These are phyloP conservation scores for Melastoma malabathricum DNA, from an alignment of 345 rosid species.

Conservation along the genomic window DNA sequence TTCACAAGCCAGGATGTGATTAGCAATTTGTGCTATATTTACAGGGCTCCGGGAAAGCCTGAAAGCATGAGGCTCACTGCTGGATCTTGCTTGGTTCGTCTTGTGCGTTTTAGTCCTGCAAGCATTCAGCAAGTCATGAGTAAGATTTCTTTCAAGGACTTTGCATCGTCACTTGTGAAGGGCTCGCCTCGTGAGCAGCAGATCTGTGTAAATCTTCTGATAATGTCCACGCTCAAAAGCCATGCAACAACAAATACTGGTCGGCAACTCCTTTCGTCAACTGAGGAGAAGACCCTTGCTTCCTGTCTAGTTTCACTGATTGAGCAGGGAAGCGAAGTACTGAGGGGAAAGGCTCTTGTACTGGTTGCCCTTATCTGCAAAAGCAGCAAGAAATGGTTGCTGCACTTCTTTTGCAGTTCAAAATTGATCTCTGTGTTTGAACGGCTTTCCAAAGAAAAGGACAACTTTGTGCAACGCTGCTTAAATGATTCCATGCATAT, in stretches of 20 bases:
- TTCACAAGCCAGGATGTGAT: slow-evolving; percentile 86
- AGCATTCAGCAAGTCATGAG: slow-evolving; percentile 65
- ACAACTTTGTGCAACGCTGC: slow-evolving; percentile 59
- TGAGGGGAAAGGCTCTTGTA: slow-evolving; percentile 68
- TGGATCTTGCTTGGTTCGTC: slow-evolving; percentile 95
- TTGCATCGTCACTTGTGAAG: slow-evolving; percentile 60
- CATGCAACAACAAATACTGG: slow-evolving; percentile 61
- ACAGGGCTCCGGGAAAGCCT: slow-evolving; percentile 77
- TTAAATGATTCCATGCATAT: slow-evolving; percentile 55
- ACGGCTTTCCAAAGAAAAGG: slow-evolving; percentile 83
- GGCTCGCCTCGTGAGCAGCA: slow-evolving; percentile 93
- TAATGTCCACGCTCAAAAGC: slow-evolving; percentile 74
- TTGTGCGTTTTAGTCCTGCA: slow-evolving; percentile 72
- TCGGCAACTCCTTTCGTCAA: slow-evolving; percentile 51
- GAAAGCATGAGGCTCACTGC: slow-evolving; percentile 94
- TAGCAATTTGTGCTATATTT: slow-evolving; percentile 73
- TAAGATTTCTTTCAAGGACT: slow-evolving; percentile 70
- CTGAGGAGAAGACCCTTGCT: slow-evolving; percentile 74
- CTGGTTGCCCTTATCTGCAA: slow-evolving; percentile 83
- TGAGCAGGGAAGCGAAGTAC: slow-evolving; percentile 84
- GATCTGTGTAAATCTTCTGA: slow-evolving; percentile 75
- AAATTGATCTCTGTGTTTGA: slow-evolving; percentile 72
- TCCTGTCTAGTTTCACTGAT: slow-evolving; percentile 60
- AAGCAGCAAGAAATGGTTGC: slow-evolving; percentile 70
- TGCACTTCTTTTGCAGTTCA: slow-evolving; percentile 64